These are phyloP conservation scores for Phialophora chinensis DNA, from an alignment of 2,329 filamentous ascomycete genomes.

Conservation along the genomic window DNA sequence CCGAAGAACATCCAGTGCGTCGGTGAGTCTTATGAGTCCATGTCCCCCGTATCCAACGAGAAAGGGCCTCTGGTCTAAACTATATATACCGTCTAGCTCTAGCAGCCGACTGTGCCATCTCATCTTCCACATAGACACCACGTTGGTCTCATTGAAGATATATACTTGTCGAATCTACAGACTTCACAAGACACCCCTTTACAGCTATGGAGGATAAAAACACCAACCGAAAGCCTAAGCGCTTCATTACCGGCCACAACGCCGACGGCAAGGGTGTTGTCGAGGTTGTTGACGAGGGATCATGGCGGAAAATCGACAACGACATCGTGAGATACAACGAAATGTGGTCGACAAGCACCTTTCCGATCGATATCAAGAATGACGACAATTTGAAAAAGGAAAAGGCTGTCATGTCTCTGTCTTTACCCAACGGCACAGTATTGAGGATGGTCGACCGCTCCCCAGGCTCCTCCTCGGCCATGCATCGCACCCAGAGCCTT, in stretches of 20 bases:
- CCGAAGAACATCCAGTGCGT: neutral
- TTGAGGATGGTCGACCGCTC: conserved; percentile 51
- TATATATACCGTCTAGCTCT: too few relatives aligned
- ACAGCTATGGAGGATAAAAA: conserved; percentile 12
- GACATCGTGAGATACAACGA: conserved; percentile 28
- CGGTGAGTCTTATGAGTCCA: too few relatives aligned
- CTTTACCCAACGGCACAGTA: conserved; percentile 19
- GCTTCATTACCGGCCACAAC: conserved; percentile 23
- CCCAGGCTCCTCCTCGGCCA: conserved; percentile 49
- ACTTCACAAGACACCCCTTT: neutral
- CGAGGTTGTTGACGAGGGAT: conserved; percentile 16
- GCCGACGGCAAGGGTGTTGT: conserved; percentile 19
- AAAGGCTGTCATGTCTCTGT: conserved; percentile 19
- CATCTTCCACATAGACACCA: too few relatives aligned
- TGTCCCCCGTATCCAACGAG: too few relatives aligned
- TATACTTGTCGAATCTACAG: too few relatives aligned
- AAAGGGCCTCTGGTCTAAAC: too few relatives aligned
- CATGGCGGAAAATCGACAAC: conserved; percentile 25
- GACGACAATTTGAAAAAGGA: conserved; percentile 19
- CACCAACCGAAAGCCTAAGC: conserved; percentile 9
- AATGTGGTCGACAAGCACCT: conserved; percentile 23
- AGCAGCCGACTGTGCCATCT: too few relatives aligned
- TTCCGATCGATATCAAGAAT: conserved; percentile 24
- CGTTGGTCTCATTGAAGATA: too few relatives aligned
- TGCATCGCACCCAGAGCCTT: conserved; percentile 61